Conservation (phyloP, 306 rosid species). For the Quercus alba region DNA sequence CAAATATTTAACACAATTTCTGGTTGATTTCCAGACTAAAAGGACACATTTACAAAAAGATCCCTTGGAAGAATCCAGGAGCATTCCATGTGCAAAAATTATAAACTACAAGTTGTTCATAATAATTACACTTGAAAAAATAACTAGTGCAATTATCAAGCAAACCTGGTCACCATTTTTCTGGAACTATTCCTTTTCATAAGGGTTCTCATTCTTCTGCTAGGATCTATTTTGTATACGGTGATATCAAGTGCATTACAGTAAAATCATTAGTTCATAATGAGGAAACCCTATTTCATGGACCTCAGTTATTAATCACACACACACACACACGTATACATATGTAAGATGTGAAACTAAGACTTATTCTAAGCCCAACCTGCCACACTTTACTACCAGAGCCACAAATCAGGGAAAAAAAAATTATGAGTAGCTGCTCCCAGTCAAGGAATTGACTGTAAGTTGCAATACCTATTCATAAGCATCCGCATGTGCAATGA, state of each 20-base stretch:
- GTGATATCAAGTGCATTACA: background rate
- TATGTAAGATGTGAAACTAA: background rate
- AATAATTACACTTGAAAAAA: background rate
- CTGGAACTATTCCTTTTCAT: background rate
- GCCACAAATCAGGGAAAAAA: background rate
- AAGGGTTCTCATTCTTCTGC: background rate
- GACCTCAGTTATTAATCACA: background rate
- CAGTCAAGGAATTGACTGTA: slow-evolving; percentile 6
- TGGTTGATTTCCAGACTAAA: too few relatives aligned
- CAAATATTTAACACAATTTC: too few relatives aligned
- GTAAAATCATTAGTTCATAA: background rate
- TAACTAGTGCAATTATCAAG: background rate
- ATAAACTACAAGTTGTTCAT: background rate
- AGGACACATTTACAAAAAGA: background rate
- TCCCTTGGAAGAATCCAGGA: background rate
- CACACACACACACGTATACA: background rate
- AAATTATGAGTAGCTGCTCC: slow-evolving; percentile 6
- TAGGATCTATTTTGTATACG: background rate
- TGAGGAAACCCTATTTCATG: background rate
- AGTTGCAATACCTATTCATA: slow-evolving; percentile 60
- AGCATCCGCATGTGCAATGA: slow-evolving; percentile 96
- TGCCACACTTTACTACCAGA: background rate
- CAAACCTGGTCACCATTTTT: background rate
- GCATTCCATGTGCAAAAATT: background rate
- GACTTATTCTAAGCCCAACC: background rate